Percentiles rank a stretch among this genome's conserved stretches.
Conservation (phyloP, 768 basidiomycete genomes). For the Phlebiopsis gigantea region DNA sequence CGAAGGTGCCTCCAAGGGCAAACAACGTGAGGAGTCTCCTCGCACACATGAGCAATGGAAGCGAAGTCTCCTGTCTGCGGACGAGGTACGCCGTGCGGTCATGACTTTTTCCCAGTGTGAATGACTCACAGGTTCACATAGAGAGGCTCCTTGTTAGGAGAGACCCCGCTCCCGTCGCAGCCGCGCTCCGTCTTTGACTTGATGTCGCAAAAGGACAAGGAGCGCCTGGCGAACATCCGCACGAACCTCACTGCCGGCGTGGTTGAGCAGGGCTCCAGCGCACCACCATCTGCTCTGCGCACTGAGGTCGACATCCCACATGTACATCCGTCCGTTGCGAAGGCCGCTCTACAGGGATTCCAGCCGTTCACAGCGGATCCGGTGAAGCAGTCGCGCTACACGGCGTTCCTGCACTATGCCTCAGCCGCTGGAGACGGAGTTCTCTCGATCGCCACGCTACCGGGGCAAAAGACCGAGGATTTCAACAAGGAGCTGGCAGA, state of each 20-base stretch:
- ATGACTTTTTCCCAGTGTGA: neutral
- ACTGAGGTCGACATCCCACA: slow-evolving; percentile 32
- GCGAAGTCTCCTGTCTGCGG: slow-evolving; percentile 53
- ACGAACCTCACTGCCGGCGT: slow-evolving; percentile 21
- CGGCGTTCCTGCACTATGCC: slow-evolving; percentile 55
- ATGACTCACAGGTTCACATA: slow-evolving; percentile 25
- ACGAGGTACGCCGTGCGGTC: slow-evolving; percentile 51
- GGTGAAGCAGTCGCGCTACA: slow-evolving; percentile 81
- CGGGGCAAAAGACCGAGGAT: slow-evolving; percentile 56
- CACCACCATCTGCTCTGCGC: slow-evolving; percentile 24
- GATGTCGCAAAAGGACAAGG: slow-evolving; percentile 87
- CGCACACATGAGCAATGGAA: slow-evolving; percentile 49
- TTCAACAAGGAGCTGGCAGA: slow-evolving; percentile 82
- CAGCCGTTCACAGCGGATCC: slow-evolving; percentile 80
- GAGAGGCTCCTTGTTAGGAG: slow-evolving; percentile 83
- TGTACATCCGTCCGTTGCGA: slow-evolving; percentile 73
- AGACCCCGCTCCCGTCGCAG: slow-evolving; percentile 61
- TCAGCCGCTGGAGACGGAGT: slow-evolving; percentile 46
- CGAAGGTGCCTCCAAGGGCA: slow-evolving; percentile 23
- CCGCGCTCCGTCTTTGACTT: slow-evolving; percentile 91
- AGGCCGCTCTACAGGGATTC: slow-evolving; percentile 85
- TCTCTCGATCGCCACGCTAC: slow-evolving; percentile 44
- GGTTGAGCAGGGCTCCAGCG: slow-evolving; percentile 14
- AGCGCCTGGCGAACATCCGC: slow-evolving; percentile 65
- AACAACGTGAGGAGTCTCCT: slow-evolving; percentile 36